A percentile compares a stretch with the other conserved stretches of the same genome.
These are phyloP conservation scores for Elongisporangium senticosum DNA, from an alignment of 352 stramenopile species.

Conservation along the genomic window DNA sequence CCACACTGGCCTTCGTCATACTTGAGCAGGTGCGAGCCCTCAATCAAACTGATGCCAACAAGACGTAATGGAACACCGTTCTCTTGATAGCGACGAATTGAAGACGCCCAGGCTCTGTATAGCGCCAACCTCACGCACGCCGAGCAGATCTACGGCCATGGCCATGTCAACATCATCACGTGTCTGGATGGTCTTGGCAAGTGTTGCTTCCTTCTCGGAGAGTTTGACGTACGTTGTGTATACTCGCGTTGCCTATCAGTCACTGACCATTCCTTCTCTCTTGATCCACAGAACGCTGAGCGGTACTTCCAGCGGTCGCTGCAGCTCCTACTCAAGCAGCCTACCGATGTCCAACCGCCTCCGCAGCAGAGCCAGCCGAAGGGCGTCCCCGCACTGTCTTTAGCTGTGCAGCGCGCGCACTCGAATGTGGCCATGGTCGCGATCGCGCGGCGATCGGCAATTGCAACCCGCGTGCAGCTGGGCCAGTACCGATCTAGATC, in stretches of 20 bases:
- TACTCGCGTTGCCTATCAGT: not conserved
- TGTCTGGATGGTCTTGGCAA: slow-evolving; percentile 45
- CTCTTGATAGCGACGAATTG: slow-evolving; percentile 27
- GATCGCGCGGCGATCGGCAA: slow-evolving; percentile 27
- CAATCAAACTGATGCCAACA: not conserved
- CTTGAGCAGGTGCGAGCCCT: slow-evolving; percentile 33
- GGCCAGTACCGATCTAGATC: not conserved
- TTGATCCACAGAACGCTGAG: slow-evolving; percentile 28
- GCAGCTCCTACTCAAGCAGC: slow-evolving; percentile 7
- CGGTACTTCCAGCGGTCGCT: slow-evolving; percentile 34
- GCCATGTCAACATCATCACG: slow-evolving; percentile 14
- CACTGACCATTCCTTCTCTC: not conserved
- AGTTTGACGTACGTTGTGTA: slow-evolving; percentile 33
- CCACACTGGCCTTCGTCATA: slow-evolving; percentile 26
- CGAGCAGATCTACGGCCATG: slow-evolving; percentile 15
- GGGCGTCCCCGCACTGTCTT: not conserved
- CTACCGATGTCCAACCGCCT: not conserved
- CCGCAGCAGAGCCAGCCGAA: not conserved
- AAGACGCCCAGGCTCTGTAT: slow-evolving; percentile 31
- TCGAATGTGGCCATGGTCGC: slow-evolving; percentile 62
- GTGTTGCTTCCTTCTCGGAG: slow-evolving; percentile 46
- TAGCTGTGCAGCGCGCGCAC: slow-evolving; percentile 30
- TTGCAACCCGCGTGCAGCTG: slow-evolving; percentile 14
- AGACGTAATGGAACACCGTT: not conserved
- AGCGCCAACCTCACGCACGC: slow-evolving; percentile 23